Conservation (phyloP, 2,329 filamentous ascomycete species). For the Penicillium hesseltinei region DNA sequence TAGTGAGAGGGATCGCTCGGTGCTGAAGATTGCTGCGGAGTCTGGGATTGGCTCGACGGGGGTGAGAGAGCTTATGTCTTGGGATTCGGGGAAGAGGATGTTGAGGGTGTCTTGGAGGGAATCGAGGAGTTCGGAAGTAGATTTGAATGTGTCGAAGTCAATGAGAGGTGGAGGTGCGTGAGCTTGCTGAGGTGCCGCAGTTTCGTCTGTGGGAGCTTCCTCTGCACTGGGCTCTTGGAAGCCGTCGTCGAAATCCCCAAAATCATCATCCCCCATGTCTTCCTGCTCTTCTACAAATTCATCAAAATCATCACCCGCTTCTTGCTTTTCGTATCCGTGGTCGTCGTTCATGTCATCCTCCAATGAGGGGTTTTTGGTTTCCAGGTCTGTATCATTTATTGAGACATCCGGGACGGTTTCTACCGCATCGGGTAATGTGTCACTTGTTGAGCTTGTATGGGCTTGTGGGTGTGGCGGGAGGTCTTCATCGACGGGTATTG, state of each 20-base stretch:
- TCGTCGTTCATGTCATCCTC: conserved; percentile 48
- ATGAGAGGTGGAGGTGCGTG: conserved; percentile 39
- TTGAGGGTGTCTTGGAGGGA: conserved; percentile 43
- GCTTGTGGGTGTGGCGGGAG: conserved; percentile 34
- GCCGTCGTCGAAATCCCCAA: conserved; percentile 65
- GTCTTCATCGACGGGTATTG: conserved; percentile 36
- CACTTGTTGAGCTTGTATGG: conserved; percentile 41
- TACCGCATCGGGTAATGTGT: conserved; percentile 45
- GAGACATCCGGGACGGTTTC: conserved; percentile 47
- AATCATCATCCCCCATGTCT: conserved; percentile 52
- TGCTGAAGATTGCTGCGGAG: conserved; percentile 67
- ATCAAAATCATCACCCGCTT: conserved; percentile 59
- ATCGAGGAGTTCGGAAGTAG: conserved; percentile 36
- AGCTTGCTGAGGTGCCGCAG: conserved; percentile 24
- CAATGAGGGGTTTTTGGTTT: conserved; percentile 52
- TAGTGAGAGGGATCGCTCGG: conserved; percentile 80
- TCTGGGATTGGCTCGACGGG: conserved; percentile 42
- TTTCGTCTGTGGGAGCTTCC: conserved; percentile 20
- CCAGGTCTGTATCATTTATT: conserved; percentile 49
- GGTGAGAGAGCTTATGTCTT: conserved; percentile 35
- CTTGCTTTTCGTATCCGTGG: conserved; percentile 51
- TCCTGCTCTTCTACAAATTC: conserved; percentile 54
- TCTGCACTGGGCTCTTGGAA: conserved; percentile 55
- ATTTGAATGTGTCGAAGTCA: conserved; percentile 56
- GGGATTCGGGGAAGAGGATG: conserved; percentile 45